Base-by-base conservation (phyloP, 1,139 yeast species). In the Meyerozyma carpophila region DNA sequence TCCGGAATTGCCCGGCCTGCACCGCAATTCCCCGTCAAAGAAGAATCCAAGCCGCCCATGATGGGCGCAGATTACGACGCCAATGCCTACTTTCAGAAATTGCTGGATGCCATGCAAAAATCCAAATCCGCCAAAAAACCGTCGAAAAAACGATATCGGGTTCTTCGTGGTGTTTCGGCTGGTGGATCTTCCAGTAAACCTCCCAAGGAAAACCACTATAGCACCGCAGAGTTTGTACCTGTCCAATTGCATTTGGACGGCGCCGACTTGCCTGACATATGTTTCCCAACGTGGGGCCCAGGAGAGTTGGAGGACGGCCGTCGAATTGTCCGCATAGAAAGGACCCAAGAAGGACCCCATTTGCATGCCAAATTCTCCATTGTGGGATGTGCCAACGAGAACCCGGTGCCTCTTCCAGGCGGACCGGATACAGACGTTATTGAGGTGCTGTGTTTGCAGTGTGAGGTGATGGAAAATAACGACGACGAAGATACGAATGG, bases 111-210 rank as follows among this genome's bases (percentile, higher is more conserved):
- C n/a, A 21, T 34, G 25, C 26, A 21, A 10, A 24, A 9, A 11
- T 11, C 25, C 26, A 21, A 21, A n/a, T 10, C 25, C 14, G 13
- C 10, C n/a, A 20, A 9, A 39, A 20, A 3, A 5, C 10, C 11
- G 9, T 18, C 27, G 27, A 47, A 47, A 39, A 55, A 54, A 39
- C 59, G 69, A 36, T 77, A 67, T 52, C 64, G 75, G 36, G 73
- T 80, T 2, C 66, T 78, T 18, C 65, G 85, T 48, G 84, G 84
- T 8, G 65, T 78, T 11, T 75, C 79, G 28, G 79, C 83, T 4
- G 84, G 84, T 16, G 84, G 84, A 1, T 65, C 77, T 32, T 66
- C 72, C 20, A 75, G 82, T 2, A 68, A 77, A 46, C 84, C 84
- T 1, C 84, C 84, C 14, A 75, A 70, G 48, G 64, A 65, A 34